These are phyloP conservation scores for Psidium guajava DNA, from an alignment of 345 rosid species.

Conservation along the genomic window DNA sequence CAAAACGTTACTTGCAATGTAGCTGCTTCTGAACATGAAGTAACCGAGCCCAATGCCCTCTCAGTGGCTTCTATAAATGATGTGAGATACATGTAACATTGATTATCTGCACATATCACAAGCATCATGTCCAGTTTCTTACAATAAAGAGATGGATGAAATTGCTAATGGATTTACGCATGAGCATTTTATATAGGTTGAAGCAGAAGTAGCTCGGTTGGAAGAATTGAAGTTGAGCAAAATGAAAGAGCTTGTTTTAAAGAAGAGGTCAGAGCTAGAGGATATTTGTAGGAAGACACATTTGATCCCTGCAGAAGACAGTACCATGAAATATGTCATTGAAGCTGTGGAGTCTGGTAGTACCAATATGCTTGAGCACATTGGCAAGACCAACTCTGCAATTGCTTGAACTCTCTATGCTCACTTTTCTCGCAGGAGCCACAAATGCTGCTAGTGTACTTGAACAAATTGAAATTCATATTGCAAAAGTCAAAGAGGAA, in stretches of 20 bases:
- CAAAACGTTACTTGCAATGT: slow-evolving; percentile 82
- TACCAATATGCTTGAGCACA: neutral
- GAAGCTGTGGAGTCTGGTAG: slow-evolving; percentile 77
- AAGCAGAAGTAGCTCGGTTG: slow-evolving; percentile 75
- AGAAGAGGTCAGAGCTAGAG: slow-evolving; percentile 79
- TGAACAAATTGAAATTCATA: slow-evolving; percentile 76
- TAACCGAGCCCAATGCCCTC: slow-evolving; percentile 72
- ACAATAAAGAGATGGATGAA: neutral
- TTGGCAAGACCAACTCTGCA: neutral
- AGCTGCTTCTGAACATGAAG: slow-evolving; percentile 92
- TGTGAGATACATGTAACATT: slow-evolving; percentile 28
- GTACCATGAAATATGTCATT: slow-evolving; percentile 45
- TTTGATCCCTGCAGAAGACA: slow-evolving; percentile 52
- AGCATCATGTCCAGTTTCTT: neutral
- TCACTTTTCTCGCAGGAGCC: slow-evolving; percentile 27
- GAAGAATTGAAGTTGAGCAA: slow-evolving; percentile 87
- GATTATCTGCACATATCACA: neutral
- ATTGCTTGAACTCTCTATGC: neutral
- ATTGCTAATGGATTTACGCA: neutral
- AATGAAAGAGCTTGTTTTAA: slow-evolving; percentile 95
- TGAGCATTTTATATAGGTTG: slow-evolving; percentile 40
- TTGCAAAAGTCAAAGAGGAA: slow-evolving; percentile 79
- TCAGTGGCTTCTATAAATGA: slow-evolving; percentile 65
- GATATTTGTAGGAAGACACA: slow-evolving; percentile 90
- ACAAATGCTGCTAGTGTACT: slow-evolving; percentile 50